These are phyloP conservation scores for Grosmannia clavigera DNA, from an alignment of 2,329 filamentous ascomycete species.

Conservation along the genomic window DNA sequence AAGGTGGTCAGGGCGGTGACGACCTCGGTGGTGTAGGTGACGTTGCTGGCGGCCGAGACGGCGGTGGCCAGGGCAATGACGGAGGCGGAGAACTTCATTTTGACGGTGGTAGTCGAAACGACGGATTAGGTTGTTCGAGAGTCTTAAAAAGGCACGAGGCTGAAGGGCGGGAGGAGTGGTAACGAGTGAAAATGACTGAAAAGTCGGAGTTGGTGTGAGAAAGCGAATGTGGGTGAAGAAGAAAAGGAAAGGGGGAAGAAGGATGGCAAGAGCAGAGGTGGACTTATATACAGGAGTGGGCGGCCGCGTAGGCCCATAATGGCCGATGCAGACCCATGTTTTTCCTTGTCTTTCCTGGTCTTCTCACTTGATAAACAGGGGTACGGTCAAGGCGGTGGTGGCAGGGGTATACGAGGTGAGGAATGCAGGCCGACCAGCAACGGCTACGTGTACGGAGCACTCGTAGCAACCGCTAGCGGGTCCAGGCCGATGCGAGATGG, in stretches of 20 bases:
- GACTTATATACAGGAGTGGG: conserved; percentile 14
- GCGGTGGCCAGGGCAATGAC: conserved; percentile 39
- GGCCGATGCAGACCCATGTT: too few relatives aligned
- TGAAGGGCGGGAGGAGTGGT: conserved; percentile 16
- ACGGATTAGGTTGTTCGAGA: conserved; percentile 15
- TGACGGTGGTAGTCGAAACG: conserved; percentile 35
- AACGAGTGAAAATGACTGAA: conserved; percentile 50
- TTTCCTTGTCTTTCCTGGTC: too few relatives aligned
- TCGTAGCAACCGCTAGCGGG: not conserved
- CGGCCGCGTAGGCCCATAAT: not conserved
- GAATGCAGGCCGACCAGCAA: too few relatives aligned
- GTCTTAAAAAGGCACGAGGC: conserved; percentile 14
- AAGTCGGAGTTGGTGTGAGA: conserved; percentile 33
- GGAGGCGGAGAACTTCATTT: conserved; percentile 52
- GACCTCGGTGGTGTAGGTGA: conserved; percentile 50
- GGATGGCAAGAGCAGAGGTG: conserved; percentile 16
- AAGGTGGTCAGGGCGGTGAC: conserved; percentile 57
- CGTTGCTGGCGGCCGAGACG: conserved; percentile 28
- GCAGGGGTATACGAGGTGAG: not conserved
- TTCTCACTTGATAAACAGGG: too few relatives aligned
- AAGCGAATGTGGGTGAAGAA: conserved; percentile 13
- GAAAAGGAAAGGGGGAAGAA: conserved; percentile 15
- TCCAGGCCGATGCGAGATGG: conserved; percentile 5
- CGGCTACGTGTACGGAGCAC: not conserved
- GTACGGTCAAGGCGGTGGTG: too few relatives aligned